Conservation (phyloP, 148 eudicot species). For the Fagopyrum tataricum region DNA sequence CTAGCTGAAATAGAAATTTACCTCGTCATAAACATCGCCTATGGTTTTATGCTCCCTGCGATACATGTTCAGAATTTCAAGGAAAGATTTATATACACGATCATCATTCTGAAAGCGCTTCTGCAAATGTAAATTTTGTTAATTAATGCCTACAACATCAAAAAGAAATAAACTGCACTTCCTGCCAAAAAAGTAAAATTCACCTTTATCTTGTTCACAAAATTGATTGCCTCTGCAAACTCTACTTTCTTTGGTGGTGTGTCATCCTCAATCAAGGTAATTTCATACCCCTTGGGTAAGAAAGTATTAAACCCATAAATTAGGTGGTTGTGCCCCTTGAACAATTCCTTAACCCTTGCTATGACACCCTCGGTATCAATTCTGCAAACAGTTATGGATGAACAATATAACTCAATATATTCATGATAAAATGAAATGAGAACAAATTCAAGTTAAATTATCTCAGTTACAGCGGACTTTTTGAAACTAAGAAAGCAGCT, state of each 20-base stretch:
- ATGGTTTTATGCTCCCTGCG: slow-evolving; percentile 88
- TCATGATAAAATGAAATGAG: background rate
- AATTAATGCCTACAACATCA: slow-evolving; percentile 13
- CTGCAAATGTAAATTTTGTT: slow-evolving; percentile 31
- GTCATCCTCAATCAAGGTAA: slow-evolving; percentile 69
- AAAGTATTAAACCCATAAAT: slow-evolving; percentile 93
- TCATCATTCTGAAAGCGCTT: slow-evolving; percentile 85
- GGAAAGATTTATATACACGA: slow-evolving; percentile 84
- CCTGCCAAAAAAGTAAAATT: slow-evolving; percentile 2
- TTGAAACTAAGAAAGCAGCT: slow-evolving; percentile 10
- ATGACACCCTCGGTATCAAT: slow-evolving; percentile 93
- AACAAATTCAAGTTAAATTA: background rate
- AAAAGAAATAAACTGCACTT: background rate
- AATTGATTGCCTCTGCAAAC: slow-evolving; percentile 92
- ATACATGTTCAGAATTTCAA: slow-evolving; percentile 88
- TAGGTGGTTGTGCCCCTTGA: slow-evolving; percentile 84
- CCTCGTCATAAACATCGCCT: slow-evolving; percentile 89
- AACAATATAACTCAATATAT: background rate
- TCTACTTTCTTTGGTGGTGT: slow-evolving; percentile 78
- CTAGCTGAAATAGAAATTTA: slow-evolving; percentile 16
- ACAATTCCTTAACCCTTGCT: slow-evolving; percentile 81
- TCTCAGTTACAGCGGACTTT: background rate
- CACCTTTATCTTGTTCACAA: slow-evolving; percentile 99
- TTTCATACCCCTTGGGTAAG: slow-evolving; percentile 96
- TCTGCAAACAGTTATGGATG: slow-evolving; percentile 36